Base-by-base conservation (phyloP, 495 filamentous ascomycete species). In the Friedmanniomyces simplex region DNA sequence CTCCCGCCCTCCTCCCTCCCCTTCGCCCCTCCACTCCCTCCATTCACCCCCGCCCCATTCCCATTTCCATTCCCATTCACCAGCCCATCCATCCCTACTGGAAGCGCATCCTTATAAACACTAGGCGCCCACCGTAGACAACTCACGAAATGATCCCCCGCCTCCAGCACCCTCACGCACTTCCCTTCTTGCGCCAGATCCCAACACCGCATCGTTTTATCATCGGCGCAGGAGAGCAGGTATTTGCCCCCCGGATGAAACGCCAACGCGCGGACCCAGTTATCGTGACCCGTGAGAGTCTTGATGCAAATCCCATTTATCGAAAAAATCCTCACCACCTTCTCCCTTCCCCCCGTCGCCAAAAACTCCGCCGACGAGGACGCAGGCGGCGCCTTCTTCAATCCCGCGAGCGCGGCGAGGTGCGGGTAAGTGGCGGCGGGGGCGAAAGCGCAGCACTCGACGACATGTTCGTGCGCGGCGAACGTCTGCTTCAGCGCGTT, bases 161-260 rank as follows among this genome's bases (percentile, higher is more conserved):
- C 86, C 63, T 91, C 85, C 16, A 96, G 70, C 2, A 79, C 85
- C 73, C 91, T 91, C 55, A 96, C 91, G 61, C 89, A 89, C 60
- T 86, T 86, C 18, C 88, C 87, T 68, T 96, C 91, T 65, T 98
- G 93, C 14, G 79, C 77, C 10, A 98, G 74, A 73, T 98, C 93
- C 93, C 93, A 98, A 73, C 91, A 96, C 43, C 91, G 77, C 34
- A 98, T 74, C 13, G 89, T 91, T 70, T 95, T 95, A 68, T 98
- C 93, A 64, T 98, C 93, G 24, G 84, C 75, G 3, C 85, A 87
- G 32, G 83, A 88, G 18, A 98, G 71, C 1, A 98, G 77, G 62
- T 93, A 98, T 69, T 95, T 95, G 0, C 93, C 93, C 2, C 89
- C 90, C 0, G 93, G 93, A 62, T 98, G 93, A 69, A 95, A 98